Evolutionary conservation across 1,139 yeast genomes (phyloP).

Genomic region (Taphrina deformans): DNA sequence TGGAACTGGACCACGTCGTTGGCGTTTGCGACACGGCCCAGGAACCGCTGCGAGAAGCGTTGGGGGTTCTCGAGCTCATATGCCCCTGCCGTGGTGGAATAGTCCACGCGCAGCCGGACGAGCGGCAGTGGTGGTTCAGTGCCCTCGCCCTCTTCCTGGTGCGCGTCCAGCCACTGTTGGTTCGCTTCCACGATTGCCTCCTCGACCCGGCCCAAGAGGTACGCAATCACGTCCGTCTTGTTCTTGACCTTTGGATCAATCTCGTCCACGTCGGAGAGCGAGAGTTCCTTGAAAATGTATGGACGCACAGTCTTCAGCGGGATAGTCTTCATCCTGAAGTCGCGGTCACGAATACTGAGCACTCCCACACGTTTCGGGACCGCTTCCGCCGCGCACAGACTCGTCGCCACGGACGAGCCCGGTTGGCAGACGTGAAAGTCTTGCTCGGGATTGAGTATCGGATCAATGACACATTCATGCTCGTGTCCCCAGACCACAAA

Average conservation of each 20-base stretch:
- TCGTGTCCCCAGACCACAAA: slow-evolving; percentile 97
- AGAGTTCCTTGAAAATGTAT: slow-evolving; percentile 68
- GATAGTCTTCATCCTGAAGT: slow-evolving; percentile 65
- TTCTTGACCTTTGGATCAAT: slow-evolving; percentile 56
- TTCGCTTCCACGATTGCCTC: slow-evolving; percentile 62
- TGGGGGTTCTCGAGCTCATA: slow-evolving; percentile 89
- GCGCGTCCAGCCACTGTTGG: slow-evolving; percentile 50
- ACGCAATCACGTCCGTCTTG: slow-evolving; percentile 54
- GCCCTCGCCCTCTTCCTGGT: slow-evolving; percentile 43
- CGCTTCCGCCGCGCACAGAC: slow-evolving; percentile 82
- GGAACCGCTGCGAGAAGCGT: slow-evolving; percentile 84
- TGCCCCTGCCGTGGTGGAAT: slow-evolving; percentile 61
- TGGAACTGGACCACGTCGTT: slow-evolving; percentile 78
- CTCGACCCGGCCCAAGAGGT: slow-evolving; percentile 59
- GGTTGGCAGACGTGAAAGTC: slow-evolving; percentile 84
- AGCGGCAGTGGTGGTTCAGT: slow-evolving; percentile 64
- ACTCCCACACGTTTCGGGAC: slow-evolving; percentile 71
- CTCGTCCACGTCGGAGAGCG: slow-evolving; percentile 55
- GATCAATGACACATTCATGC: slow-evolving; percentile 84
- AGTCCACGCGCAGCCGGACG: slow-evolving; percentile 79
- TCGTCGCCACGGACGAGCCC: slow-evolving; percentile 93
- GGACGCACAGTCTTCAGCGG: slow-evolving; percentile 77
- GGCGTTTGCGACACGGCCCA: slow-evolving; percentile 85
- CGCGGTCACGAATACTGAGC: slow-evolving; percentile 59
- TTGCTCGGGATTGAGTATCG: slow-evolving; percentile 63